Base-by-base conservation (phyloP, 2,329 filamentous ascomycete species). In the Xylariaceae sp. region DNA sequence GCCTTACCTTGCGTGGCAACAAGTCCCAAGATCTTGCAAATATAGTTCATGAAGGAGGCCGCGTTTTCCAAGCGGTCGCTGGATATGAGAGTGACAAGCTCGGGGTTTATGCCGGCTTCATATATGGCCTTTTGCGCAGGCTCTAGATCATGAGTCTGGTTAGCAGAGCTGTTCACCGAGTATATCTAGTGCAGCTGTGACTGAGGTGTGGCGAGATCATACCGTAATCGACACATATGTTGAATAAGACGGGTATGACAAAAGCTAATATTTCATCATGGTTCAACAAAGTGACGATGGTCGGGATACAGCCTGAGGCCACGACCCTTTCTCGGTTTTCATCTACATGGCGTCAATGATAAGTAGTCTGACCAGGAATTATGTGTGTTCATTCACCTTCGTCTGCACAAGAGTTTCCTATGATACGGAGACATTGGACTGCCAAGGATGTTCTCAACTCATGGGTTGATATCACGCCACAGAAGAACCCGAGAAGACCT, bases 221-320 rank as follows among this genome's bases (percentile, higher is more conserved):
- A 84, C 81, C 79, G 60, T 83, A 85, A 61, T 86, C 82, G 12
- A 85, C 74, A 47, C 81, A 75, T 42, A 83, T 72, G 59, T 86
- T 86, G 64, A 78, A 83, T 4, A 85, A 66, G 7, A 85, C 82
- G 0, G 81, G 78, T 38, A 85, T 74, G 33, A 73, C 72, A 60
- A 80, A 80, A 0, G 71, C 65, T 7, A 82, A 64, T 15, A 83
- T 56, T 0, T 67, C 63, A 43, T 79, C 73, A 35, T 79, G 64
- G 12, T 66, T 56, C 9, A 85, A 64, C 33, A 80, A 70, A 2
- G 66, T 57, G 31, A 80, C 74, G 48, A 86, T 69, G 31, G 68
- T 65, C 3, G 66, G 58, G 11, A 85, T 60, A 19, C 73, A 71
- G 42, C 72, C 72, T 12, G 73, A 72, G 0, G 74, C 67, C 4